Evolutionary conservation across 345 rosid species (phyloP).

Genomic region (Gossypium turneri): DNA sequence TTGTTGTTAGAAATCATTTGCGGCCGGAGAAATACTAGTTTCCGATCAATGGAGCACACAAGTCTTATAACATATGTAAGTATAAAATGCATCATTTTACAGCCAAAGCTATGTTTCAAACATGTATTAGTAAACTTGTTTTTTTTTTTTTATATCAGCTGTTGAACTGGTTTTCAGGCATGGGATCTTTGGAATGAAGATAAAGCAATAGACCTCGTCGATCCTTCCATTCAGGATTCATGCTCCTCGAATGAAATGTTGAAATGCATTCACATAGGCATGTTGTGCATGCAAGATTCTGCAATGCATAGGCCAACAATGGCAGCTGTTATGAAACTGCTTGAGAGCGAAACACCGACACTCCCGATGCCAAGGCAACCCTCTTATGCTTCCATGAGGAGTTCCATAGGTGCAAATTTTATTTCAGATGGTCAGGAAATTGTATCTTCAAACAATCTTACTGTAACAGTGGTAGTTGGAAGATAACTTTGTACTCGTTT

Average conservation of each 20-base stretch:
- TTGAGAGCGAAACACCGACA: conserved; percentile 60
- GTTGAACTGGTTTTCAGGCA: conserved; percentile 49
- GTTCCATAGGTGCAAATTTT: conserved; percentile 32
- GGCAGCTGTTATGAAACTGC: conserved; percentile 53
- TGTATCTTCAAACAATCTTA: conserved; percentile 49
- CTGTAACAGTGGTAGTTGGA: conserved; percentile 47
- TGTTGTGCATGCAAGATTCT: conserved; percentile 80
- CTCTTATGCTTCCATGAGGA: conserved; percentile 47
- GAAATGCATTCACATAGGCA: conserved; percentile 75
- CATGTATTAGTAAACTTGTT: conserved; percentile 67
- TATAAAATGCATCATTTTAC: conserved; percentile 7
- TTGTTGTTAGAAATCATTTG: conserved; percentile 54
- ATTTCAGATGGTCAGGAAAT: conserved; percentile 36
- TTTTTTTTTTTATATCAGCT: conserved; percentile 45
- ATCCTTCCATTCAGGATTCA: conserved; percentile 41
- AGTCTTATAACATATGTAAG: conserved; percentile 56
- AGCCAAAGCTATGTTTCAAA: conserved; percentile 27
- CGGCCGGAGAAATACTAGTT: conserved; percentile 52
- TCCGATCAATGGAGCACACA: conserved; percentile 32
- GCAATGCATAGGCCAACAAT: conserved; percentile 66
- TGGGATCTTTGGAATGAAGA: conserved; percentile 69
- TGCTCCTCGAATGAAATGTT: conserved; percentile 40
- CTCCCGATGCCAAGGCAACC: conserved; percentile 57
- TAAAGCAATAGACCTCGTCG: conserved; percentile 55
- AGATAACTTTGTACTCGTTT: conserved; percentile 29